A percentile compares a stretch with the other conserved stretches of the same genome.
Conservation (phyloP, 1,284 basidiomycete species). For the Kalmanozyma brasiliensis region DNA sequence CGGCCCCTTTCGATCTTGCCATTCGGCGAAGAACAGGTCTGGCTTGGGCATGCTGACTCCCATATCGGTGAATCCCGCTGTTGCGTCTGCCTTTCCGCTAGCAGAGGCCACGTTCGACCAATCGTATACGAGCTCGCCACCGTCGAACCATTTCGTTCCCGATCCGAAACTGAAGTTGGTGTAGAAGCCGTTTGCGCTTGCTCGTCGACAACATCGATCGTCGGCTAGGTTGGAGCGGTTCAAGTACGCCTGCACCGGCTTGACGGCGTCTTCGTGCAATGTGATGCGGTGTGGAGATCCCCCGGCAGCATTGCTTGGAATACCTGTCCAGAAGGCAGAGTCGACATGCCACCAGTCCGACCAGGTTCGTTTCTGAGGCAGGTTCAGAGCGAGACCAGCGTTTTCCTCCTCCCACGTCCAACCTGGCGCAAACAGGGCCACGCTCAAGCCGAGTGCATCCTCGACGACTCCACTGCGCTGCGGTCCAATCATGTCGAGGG, state of each 20-base stretch:
- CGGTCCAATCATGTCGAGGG: conserved; percentile 53
- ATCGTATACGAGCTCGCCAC: conserved; percentile 33
- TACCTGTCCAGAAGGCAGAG: conserved; percentile 33
- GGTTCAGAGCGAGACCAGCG: conserved; percentile 11
- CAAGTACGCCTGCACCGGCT: conserved; percentile 23
- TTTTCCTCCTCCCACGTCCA: conserved; percentile 64
- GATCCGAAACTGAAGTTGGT: conserved; percentile 58
- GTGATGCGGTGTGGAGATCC: conserved; percentile 1
- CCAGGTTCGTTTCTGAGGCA: conserved; percentile 33
- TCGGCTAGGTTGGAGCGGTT: conserved; percentile 5
- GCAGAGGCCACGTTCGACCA: background rate
- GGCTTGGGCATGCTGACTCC: conserved; percentile 45
- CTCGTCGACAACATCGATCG: conserved; percentile 4
- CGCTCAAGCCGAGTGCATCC: conserved; percentile 41
- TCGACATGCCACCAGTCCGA: conserved; percentile 56
- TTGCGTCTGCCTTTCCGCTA: background rate
- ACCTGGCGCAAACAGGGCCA: conserved; percentile 61
- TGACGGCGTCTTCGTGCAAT: background rate
- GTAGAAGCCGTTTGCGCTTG: conserved; percentile 20
- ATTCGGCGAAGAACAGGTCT: conserved; percentile 25
- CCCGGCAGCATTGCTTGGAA: background rate
- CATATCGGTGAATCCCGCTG: conserved; percentile 42
- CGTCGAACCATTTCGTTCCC: conserved; percentile 49
- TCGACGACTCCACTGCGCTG: conserved; percentile 3
- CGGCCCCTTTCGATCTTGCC: background rate